These are phyloP conservation scores for Avena atlantica DNA, from an alignment of 176 grass and related monocot genomes.

Conservation along the genomic window DNA sequence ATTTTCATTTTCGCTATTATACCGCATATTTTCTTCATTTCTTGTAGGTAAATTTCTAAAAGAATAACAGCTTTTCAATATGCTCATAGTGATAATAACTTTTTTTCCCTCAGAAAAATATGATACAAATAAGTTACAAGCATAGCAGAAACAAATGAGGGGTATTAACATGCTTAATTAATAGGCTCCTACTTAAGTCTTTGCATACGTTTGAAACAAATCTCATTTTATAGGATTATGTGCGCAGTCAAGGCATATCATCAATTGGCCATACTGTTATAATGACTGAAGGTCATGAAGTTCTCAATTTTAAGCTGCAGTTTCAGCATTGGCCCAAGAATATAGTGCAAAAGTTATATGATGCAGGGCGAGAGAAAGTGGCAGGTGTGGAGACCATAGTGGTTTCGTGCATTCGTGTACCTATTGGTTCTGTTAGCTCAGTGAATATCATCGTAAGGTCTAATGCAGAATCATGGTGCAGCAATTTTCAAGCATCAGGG, in stretches of 20 bases:
- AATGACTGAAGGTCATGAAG: conserved; percentile 82
- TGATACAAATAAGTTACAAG: neutral
- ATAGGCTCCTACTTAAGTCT: neutral
- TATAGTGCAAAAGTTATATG: conserved; percentile 63
- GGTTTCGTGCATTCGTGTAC: neutral
- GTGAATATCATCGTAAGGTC: conserved; percentile 20
- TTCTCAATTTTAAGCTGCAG: conserved; percentile 64
- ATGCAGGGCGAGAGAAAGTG: conserved; percentile 79
- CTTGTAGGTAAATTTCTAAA: neutral
- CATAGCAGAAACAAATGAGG: conserved; percentile 1
- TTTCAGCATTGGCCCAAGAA: conserved; percentile 79
- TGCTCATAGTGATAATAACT: neutral
- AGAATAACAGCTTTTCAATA: neutral
- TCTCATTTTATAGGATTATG: conserved; percentile 56
- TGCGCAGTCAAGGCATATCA: conserved; percentile 60
- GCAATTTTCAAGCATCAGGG: conserved; percentile 91
- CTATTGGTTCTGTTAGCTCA: neutral
- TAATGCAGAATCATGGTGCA: conserved; percentile 49
- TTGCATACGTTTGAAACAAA: neutral
- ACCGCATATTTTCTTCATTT: neutral
- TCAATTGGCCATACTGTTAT: conserved; percentile 48
- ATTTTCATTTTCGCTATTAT: conserved; percentile 18
- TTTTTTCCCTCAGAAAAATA: neutral
- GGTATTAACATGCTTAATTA: neutral
- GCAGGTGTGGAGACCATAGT: conserved; percentile 58